Evolutionary conservation across 257 asterid genomes (phyloP).

Genomic region (Plantago ovata): DNA sequence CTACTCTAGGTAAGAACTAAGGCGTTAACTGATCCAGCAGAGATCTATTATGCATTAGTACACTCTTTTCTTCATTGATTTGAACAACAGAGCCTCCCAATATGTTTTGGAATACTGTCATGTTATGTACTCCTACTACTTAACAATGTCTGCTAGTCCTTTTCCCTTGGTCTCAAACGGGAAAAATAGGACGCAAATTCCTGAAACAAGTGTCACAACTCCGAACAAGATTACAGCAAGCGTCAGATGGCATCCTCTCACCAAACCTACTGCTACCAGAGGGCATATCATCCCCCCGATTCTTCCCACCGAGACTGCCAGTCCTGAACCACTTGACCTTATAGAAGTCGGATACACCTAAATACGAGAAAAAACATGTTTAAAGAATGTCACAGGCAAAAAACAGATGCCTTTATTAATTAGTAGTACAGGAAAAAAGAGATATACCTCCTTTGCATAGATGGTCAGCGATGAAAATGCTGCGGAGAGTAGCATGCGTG

Average conservation of each 20-base stretch:
- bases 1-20: no score
- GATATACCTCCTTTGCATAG: conserved; percentile 28
- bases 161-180: conserved; percentile 35
- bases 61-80: no score
- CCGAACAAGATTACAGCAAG: conserved; percentile 28
- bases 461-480: conserved; percentile 21
- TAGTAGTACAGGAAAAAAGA: background rate
- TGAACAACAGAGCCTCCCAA: no score
- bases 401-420: no score
- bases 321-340: conserved; percentile 34
- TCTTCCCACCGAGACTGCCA: conserved; percentile 32
- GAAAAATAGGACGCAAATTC: conserved; percentile 28
- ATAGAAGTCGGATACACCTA: conserved; percentile 41
- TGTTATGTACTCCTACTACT: no score
- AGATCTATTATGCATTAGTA: no score
- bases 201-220: conserved; percentile 26
- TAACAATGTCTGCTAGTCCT: conserved; percentile 18
- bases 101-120: background rate
- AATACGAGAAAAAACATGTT: background rate
- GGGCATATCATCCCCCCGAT: conserved; percentile 42
- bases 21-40: no score
- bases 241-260: conserved; percentile 35
- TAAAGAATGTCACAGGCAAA: background rate
- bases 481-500: conserved; percentile 32
- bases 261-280: conserved; percentile 35